Percentiles rank a stretch among this genome's conserved stretches.
These are phyloP conservation scores for Actinidia arguta DNA, from an alignment of 179 eudicot species.

Conservation along the genomic window DNA sequence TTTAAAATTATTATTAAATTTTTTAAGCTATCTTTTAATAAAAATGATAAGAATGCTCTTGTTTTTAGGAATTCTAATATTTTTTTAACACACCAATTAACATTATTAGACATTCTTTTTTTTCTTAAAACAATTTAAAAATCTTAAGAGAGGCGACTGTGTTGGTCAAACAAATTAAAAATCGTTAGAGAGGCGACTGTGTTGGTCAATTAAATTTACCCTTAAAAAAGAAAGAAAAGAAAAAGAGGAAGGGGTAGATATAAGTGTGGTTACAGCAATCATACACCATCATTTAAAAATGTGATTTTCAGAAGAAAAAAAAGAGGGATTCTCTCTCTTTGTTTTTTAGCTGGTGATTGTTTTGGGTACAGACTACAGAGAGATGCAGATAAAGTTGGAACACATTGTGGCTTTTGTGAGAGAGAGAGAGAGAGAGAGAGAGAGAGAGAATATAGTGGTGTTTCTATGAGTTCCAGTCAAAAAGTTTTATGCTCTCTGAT, in stretches of 20 bases:
- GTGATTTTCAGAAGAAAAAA: constrained; percentile 29
- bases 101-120: too few relatives aligned
- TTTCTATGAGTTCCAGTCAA: constrained; percentile 15
- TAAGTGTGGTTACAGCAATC: constrained; percentile 20
- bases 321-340: neutral
- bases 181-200: too few relatives aligned
- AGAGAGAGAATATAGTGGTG: neutral
- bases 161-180: too few relatives aligned
- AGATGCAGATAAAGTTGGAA: constrained; percentile 9
- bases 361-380: constrained; percentile 14
- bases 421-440: too few relatives aligned
- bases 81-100: too few relatives aligned
- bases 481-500: constrained; percentile 17
- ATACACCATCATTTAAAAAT: constrained; percentile 25
- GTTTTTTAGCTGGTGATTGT: constrained; percentile 9
- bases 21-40: too few relatives aligned
- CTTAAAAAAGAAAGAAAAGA: neutral
- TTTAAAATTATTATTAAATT: too few relatives aligned
- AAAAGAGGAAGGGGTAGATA: neutral
- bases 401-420: constrained; percentile 11
- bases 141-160: too few relatives aligned
- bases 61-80: too few relatives aligned
- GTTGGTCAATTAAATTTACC: too few relatives aligned
- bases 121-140: too few relatives aligned
- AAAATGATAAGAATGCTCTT: too few relatives aligned